Base-by-base conservation (phyloP, 306 rosid species). In the Argentina anserina region DNA sequence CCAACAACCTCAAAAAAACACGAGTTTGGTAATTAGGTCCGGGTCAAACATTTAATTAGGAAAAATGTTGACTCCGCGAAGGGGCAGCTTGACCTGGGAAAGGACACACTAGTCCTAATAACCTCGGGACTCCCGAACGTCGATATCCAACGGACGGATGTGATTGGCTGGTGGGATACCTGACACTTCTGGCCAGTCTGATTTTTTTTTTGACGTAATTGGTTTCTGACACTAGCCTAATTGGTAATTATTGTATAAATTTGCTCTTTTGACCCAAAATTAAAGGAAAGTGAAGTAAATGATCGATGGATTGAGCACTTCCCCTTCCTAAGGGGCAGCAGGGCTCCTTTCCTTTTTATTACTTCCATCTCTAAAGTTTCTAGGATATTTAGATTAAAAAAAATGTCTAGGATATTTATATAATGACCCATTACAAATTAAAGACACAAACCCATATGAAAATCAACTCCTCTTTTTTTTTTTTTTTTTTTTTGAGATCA, bases 1-100 rank as follows among this genome's bases (percentile, higher is more conserved):
- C 43, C 53, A 60, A 59, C 53, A 60, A 59, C 74, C 69, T 52
- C 34, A 29, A 36, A n/a, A n/a, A n/a, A n/a, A 18, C 9, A n/a
- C 23, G 37, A 8, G 13, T 59, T 23, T 34, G 13, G 71, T 9
- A 61, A 56, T 21, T 58, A 42, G 8, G 0, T 10, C 58, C 58
- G 26, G 4, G 62, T 56, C 62, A 56, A 56, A 28, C 36, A 58
- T 58, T 26, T 25, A 58, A 58, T 12, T 56, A 56, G 3, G 3
- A 25, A 26, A 56, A 26, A 28, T 1, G 37, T 28, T 58, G 63
- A 58, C 36, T 13, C 3, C 1, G 18, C n/a, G 20, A 7, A 26
- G 6, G 20, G 9, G 60, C 5, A 53, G 14, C 60, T 3, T 53
- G 31, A 53, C 60, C 31, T 21, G 31, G 31, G 59, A 14, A 53